These are phyloP conservation scores for Malassezia furfur DNA, from an alignment of 1,284 basidiomycete genomes.

Conservation along the genomic window DNA sequence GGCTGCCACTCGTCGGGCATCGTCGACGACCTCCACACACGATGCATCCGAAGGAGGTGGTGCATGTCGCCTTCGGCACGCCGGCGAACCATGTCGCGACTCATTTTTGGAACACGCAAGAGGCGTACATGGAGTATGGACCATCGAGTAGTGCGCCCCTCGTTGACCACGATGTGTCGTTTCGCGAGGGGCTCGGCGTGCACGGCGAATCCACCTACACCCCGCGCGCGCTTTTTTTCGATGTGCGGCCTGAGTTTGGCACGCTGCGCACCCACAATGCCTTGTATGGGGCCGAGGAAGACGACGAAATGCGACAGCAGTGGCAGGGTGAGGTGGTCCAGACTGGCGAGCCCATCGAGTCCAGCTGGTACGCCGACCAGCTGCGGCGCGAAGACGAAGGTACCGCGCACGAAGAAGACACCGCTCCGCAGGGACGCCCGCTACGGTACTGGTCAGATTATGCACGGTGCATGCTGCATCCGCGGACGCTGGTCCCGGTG, in stretches of 20 bases:
- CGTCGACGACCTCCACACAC: constrained; percentile 4
- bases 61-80: constrained; percentile 41
- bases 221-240: constrained; percentile 36
- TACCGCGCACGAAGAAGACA: background rate
- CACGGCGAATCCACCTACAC: constrained; percentile 33
- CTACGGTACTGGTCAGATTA: constrained; percentile 40
- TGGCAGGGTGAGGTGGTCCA: background rate
- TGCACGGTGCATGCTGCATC: constrained; percentile 28
- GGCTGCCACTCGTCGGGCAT: constrained; percentile 8
- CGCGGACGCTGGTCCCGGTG: constrained; percentile 31
- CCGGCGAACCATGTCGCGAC: constrained; percentile 40
- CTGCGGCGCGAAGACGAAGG: constrained; percentile 4
- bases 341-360: background rate
- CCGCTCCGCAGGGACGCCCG: background rate
- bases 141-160: constrained; percentile 17
- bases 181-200: constrained; percentile 30
- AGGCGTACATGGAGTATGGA: constrained; percentile 32
- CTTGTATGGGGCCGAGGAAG: constrained; percentile 21
- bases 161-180: constrained; percentile 39
- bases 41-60: constrained; percentile 29
- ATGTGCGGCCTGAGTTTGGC: constrained; percentile 35
- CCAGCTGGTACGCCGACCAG: constrained; percentile 1
- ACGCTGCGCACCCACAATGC: constrained; percentile 24
- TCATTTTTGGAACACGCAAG: constrained; percentile 44
- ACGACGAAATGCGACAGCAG: background rate